Percentiles rank a stretch among this genome's conserved stretches.
Evolutionary conservation across 805 yeast species (phyloP).

Genomic region (Maudiozyma barnettii): DNA sequence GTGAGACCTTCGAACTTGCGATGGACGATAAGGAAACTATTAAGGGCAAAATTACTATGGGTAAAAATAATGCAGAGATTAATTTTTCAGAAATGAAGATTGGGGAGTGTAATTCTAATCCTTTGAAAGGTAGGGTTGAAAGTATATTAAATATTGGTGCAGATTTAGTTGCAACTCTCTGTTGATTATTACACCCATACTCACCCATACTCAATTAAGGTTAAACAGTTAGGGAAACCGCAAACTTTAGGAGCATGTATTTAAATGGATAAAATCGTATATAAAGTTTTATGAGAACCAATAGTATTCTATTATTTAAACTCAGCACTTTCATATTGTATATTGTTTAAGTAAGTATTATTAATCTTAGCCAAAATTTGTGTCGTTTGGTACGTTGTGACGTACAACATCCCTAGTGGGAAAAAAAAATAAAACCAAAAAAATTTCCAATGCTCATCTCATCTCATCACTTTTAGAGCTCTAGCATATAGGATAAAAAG

Average conservation of each 20-base stretch:
- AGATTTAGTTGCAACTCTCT: slow-evolving; percentile 75
- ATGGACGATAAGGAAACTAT: slow-evolving; percentile 24
- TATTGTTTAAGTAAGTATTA: too few relatives aligned
- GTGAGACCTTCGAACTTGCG: slow-evolving; percentile 47
- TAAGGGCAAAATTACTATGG: slow-evolving; percentile 59
- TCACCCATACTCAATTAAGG: too few relatives aligned
- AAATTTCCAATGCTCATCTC: slow-evolving; percentile 13
- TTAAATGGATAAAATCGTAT: too few relatives aligned
- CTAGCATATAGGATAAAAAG: background rate
- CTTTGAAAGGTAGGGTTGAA: slow-evolving; percentile 71
- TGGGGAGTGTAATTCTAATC: slow-evolving; percentile 57
- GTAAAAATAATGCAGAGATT: slow-evolving; percentile 63
- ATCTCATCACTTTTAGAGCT: slow-evolving; percentile 18
- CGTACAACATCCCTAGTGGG: background rate
- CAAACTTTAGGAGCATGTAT: too few relatives aligned
- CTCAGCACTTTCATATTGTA: too few relatives aligned
- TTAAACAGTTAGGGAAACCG: too few relatives aligned
- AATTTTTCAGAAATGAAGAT: slow-evolving; percentile 59
- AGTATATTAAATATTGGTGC: slow-evolving; percentile 72
- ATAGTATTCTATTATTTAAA: too few relatives aligned
- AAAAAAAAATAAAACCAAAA: slow-evolving; percentile 1
- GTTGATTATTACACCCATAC: slow-evolving; percentile 28
- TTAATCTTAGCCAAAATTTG: background rate
- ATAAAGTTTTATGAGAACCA: too few relatives aligned
- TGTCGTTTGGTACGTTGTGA: background rate